A percentile compares a stretch with the other conserved stretches of the same genome.
Evolutionary conservation across 2,329 filamentous ascomycete species (phyloP).

Genomic region (Colletotrichum coccodes): DNA sequence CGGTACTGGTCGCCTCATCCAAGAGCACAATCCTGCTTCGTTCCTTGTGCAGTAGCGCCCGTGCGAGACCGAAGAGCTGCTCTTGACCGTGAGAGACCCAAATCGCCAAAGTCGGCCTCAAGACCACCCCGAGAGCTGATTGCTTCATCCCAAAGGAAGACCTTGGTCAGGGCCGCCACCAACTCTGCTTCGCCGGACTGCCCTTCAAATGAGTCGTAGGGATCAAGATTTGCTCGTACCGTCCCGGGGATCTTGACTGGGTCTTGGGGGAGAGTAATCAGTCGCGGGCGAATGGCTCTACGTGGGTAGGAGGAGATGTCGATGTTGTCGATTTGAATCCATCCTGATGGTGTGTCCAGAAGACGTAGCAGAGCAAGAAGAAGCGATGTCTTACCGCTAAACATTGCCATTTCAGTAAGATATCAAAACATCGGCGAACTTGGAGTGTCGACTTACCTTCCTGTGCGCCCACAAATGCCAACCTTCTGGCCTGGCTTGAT

Average conservation of each 20-base stretch:
- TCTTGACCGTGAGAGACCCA: slow-evolving; percentile 42
- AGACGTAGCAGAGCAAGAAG: slow-evolving; percentile 54
- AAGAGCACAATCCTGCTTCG: slow-evolving; percentile 42
- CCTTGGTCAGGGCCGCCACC: slow-evolving; percentile 13
- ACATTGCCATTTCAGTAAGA: not conserved
- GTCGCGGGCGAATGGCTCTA: slow-evolving; percentile 27
- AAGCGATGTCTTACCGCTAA: slow-evolving; percentile 36
- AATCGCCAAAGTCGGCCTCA: not conserved
- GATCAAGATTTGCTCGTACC: slow-evolving; percentile 35
- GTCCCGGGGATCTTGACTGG: slow-evolving; percentile 28
- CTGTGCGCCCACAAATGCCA: slow-evolving; percentile 47
- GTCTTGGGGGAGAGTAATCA: slow-evolving; percentile 36
- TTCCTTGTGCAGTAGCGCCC: slow-evolving; percentile 41
- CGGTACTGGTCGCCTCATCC: slow-evolving; percentile 45
- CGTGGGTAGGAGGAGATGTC: slow-evolving; percentile 28
- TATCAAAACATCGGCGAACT: not conserved
- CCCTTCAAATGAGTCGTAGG: slow-evolving; percentile 23
- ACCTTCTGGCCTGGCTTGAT: slow-evolving; percentile 44
- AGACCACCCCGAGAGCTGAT: slow-evolving; percentile 28
- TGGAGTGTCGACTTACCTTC: slow-evolving; percentile 35
- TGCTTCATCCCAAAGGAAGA: slow-evolving; percentile 17
- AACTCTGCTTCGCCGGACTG: slow-evolving; percentile 36
- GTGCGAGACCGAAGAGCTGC: slow-evolving; percentile 44
- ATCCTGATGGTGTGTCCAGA: slow-evolving; percentile 49
- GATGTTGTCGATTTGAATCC: slow-evolving; percentile 47